These are phyloP conservation scores for Suhomyces coccinellae DNA, from an alignment of 1,139 yeast species.

Conservation along the genomic window DNA sequence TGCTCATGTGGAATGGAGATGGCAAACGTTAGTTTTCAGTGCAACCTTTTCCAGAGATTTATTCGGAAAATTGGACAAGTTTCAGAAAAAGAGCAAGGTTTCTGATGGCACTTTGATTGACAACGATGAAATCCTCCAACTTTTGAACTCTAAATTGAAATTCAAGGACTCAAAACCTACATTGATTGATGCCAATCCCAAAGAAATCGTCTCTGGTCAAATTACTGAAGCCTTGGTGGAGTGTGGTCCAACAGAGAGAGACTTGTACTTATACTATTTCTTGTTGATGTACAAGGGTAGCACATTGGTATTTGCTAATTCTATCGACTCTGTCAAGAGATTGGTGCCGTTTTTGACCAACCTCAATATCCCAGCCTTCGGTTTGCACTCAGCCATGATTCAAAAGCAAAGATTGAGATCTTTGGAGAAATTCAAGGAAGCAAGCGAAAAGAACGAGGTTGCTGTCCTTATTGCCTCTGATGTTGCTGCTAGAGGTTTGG, in stretches of 20 bases:
- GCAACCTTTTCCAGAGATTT: slow-evolving; percentile 90
- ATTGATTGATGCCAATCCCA: slow-evolving; percentile 85
- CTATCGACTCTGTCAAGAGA: slow-evolving; percentile 90
- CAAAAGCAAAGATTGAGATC: slow-evolving; percentile 90
- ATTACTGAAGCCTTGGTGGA: slow-evolving; percentile 87
- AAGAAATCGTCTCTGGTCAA: slow-evolving; percentile 71
- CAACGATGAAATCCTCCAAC: slow-evolving; percentile 53
- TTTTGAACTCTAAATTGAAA: slow-evolving; percentile 57
- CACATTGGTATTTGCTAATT: slow-evolving; percentile 88
- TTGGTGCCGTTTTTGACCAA: slow-evolving; percentile 72
- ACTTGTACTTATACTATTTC: slow-evolving; percentile 85
- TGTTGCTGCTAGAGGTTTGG: slow-evolving; percentile 98
- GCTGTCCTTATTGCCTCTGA: slow-evolving; percentile 90
- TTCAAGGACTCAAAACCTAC: slow-evolving; percentile 60
- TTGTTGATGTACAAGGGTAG: slow-evolving; percentile 84
- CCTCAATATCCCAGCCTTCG: slow-evolving; percentile 70
- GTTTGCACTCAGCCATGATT: slow-evolving; percentile 91
- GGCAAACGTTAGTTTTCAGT: slow-evolving; percentile 92
- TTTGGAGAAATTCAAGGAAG: slow-evolving; percentile 68
- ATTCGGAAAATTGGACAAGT: slow-evolving; percentile 66
- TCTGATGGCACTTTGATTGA: slow-evolving; percentile 43
- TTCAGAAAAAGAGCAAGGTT: slow-evolving; percentile 29
- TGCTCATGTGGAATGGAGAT: slow-evolving; percentile 39
- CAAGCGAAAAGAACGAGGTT: slow-evolving; percentile 52
- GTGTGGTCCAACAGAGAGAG: slow-evolving; percentile 89